Percentiles rank a stretch among this genome's conserved stretches.
These are phyloP conservation scores for Punctularia strigosozonata DNA, from an alignment of 768 basidiomycete species.

Conservation along the genomic window DNA sequence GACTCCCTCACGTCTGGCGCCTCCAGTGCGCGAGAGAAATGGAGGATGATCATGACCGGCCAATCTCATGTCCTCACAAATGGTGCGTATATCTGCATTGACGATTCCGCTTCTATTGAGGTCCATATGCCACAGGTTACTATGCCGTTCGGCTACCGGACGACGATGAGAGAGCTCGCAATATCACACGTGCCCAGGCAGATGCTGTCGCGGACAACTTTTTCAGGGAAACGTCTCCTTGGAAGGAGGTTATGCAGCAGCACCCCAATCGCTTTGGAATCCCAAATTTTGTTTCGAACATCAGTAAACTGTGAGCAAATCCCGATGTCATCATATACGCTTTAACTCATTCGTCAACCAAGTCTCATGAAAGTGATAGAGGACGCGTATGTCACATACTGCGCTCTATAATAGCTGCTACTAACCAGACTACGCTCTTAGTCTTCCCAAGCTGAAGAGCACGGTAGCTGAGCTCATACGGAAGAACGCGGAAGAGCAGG, in stretches of 20 bases:
- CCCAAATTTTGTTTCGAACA: constrained; percentile 34
- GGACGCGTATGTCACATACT: constrained; percentile 29
- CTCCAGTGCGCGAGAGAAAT: constrained; percentile 25
- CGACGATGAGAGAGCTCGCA: constrained; percentile 35
- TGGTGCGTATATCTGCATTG: no score
- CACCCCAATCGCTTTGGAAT: constrained; percentile 44
- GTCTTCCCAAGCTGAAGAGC: constrained; percentile 33
- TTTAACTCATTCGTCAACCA: no score
- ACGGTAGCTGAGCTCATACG: constrained; percentile 28
- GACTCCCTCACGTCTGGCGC: constrained; percentile 39
- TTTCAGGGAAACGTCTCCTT: constrained; percentile 38
- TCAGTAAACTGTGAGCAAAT: constrained; percentile 44
- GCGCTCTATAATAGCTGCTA: not conserved
- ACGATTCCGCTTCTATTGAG: no score
- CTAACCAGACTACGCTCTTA: constrained; percentile 18
- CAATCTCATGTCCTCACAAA: constrained; percentile 30
- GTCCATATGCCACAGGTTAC: no score
- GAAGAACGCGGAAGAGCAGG: constrained; percentile 21
- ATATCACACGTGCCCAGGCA: constrained; percentile 23
- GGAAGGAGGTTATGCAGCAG: constrained; percentile 34
- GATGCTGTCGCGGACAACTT: constrained; percentile 28
- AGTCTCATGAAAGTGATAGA: constrained; percentile 40
- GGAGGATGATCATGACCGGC: constrained; percentile 43
- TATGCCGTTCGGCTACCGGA: constrained; percentile 57
- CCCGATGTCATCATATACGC: no score